Base-by-base conservation (phyloP, 1,139 yeast genomes). In the Zygoascus meyerae region DNA sequence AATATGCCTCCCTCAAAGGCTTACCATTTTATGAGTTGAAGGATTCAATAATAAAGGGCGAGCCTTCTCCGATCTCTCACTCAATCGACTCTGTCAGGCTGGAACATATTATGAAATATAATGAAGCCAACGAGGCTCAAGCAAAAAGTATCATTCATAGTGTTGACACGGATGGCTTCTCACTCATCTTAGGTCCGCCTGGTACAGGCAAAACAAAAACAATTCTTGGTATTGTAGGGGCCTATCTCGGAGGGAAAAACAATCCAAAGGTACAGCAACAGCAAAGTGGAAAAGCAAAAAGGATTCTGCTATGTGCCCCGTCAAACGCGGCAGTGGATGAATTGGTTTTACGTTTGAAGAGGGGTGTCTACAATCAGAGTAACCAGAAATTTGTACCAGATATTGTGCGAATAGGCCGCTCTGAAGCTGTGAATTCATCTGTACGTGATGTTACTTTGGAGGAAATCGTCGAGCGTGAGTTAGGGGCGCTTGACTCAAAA, bases 251-350 rank as follows among this genome's bases (percentile, higher is more conserved):
- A 1, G 58, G 54, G 50, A 48, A 5, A 52, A 46, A 33, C 43
- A 46, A 39, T 36, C 48, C 33, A 45, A 41, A 16, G 48, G 48
- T 28, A 40, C 32, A 33, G 21, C 40, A 30, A 10, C 51, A 63
- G 46, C 26, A 21, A 7, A 21, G 26, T 21, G 26, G 26, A 21
- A 77, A 75, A 11, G 17, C 42, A 33, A 72, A 71, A 46, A 77
- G 81, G 50, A 78, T 94, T 2, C 70, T 94, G 46, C 81, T 94
- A 29, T 94, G 98, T 75, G 98, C 98, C 1, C 99, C 99, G 2
- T 87, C 97, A 64, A 94, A 94, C 69, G 99, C 99, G 0, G 99
- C 99, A 8, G 97, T 94, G 6, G 99, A 94, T 68, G 98, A 94
- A 61, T 73, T 94, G 55, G 95, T 90, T n/a, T 59, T 90, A 17